Base-by-base conservation (phyloP, 495 filamentous ascomycete genomes). In the Aspergillus panamensis region DNA sequence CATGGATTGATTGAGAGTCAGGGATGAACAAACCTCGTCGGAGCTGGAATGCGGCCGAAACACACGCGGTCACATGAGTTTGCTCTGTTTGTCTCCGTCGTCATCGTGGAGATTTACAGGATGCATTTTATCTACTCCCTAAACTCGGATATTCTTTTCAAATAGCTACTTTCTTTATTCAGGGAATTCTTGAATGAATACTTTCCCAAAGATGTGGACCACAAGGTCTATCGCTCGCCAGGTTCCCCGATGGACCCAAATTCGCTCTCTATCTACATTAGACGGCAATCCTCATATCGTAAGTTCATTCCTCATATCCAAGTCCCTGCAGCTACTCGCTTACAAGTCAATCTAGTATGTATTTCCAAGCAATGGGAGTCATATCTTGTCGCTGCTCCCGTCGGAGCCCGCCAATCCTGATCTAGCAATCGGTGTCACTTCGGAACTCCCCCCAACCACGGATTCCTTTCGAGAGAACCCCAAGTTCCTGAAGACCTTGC, bases 391-490 rank as follows among this genome's bases (percentile, higher is more conserved):
- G 37, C 81, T 91, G 44, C 84, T 96, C 49, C 78, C 86, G n/a
- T 87, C 86, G 10, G 70, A 81, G 10, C 91, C 92, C 2, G 89
- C 90, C 2, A 87, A 76, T 19, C 69, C 79, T 6, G 67, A 79
- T 37, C 76, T 96, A 30, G 83, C 91, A 12, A 87, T 97, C 62
- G 94, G 92, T 57, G 84, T 83, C 19, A 85, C 89, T 0, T 82
- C 84, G 21, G 70, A 80, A 49, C 59, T 94, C 29, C 92, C 91
- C 3, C 91, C 92, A 14, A 90, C 87, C 0, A 84, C 92, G 9
- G 75, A 83, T 49, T 87, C 87, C 29, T 86, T 97, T 63, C 80
- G 72, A 33, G 87, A 89, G 63, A 98, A 97, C 69, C 84, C 77
- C 4, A 70, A 78, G 20, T 98, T 98, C 66, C 70, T 94, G 4